phyloP scores from a whole-genome alignment of 1,139 yeast species.

The Saccharomycopsis phalli region DNA sequence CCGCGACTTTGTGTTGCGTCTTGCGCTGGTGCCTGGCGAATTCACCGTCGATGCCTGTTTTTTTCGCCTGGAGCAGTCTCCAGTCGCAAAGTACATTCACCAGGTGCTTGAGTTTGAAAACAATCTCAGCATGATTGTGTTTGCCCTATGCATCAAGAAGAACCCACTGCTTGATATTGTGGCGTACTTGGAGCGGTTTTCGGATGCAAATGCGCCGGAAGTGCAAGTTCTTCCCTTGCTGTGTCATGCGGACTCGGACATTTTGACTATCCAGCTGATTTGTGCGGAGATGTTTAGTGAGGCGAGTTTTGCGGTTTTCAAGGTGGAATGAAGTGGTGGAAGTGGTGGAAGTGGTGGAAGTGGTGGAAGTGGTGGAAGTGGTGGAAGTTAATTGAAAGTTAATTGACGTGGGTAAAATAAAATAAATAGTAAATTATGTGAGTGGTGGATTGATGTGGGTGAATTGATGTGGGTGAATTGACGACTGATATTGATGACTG shows the following conservation, averaged over 20 bases:
- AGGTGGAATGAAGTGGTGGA: too few species aligned
- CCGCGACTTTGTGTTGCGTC: background rate
- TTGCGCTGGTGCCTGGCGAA: background rate
- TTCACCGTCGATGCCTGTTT: background rate
- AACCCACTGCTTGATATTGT: background rate
- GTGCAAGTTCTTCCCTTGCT: background rate
- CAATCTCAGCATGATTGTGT: constrained; percentile 1
- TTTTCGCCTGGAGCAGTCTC: too few species aligned
- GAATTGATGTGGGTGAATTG: too few species aligned
- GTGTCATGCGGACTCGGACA: background rate
- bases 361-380: too few species aligned
- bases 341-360: too few species aligned
- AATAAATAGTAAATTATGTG: too few species aligned
- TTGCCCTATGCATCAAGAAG: background rate
- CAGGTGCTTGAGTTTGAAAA: constrained; percentile 2
- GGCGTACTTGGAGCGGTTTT: background rate
- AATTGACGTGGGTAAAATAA: too few species aligned
- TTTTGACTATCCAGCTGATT: background rate
- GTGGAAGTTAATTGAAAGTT: too few species aligned
- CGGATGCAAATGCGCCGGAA: background rate
- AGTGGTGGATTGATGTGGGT: too few species aligned
- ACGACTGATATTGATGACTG: too few species aligned
- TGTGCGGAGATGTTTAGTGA: background rate
- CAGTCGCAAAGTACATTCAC: background rate
- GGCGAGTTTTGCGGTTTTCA: too few species aligned